phyloP scores from a whole-genome alignment of 2,329 filamentous ascomycete genomes.

The Cryphonectria parasitica region DNA sequence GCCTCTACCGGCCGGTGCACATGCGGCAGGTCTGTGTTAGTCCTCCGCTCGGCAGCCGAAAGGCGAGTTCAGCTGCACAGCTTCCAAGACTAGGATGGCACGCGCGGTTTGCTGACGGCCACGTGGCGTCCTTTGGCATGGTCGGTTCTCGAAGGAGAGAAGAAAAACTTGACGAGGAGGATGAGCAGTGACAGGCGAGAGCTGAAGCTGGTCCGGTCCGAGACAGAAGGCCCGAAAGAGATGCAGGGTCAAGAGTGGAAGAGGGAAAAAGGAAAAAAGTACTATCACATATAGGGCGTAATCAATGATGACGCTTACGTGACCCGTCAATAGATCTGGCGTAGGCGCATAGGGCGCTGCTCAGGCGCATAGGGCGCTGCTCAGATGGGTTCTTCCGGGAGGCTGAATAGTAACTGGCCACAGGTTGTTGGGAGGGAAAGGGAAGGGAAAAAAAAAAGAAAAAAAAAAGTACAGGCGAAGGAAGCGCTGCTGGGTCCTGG shows the following conservation, averaged over 20 bases:
- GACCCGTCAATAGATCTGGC: not conserved
- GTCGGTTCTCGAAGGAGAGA: not conserved
- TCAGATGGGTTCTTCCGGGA: not conserved
- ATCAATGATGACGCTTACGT: not conserved
- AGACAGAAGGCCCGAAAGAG: not conserved
- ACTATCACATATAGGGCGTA: not conserved
- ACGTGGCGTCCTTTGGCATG: not conserved
- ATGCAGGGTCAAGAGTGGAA: not conserved
- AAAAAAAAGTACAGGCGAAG: not conserved
- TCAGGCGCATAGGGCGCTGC: not conserved
- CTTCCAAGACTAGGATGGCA: constrained; percentile 3
- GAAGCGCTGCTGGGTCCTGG: not conserved
- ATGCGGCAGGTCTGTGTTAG: not conserved
- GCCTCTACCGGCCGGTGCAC: not conserved
- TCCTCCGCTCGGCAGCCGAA: constrained; percentile 11
- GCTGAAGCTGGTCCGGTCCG: not conserved
- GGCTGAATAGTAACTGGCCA: constrained; percentile 1
- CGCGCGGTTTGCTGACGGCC: not conserved
- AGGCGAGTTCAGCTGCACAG: not conserved
- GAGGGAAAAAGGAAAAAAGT: not conserved
- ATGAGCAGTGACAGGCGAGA: not conserved
- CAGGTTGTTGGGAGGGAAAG: not conserved
- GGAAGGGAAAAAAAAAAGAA: no score
- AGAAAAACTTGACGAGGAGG: not conserved
- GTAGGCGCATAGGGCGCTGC: not conserved